Conservation (phyloP, 306 rosid species). For the Morella rubra region DNA sequence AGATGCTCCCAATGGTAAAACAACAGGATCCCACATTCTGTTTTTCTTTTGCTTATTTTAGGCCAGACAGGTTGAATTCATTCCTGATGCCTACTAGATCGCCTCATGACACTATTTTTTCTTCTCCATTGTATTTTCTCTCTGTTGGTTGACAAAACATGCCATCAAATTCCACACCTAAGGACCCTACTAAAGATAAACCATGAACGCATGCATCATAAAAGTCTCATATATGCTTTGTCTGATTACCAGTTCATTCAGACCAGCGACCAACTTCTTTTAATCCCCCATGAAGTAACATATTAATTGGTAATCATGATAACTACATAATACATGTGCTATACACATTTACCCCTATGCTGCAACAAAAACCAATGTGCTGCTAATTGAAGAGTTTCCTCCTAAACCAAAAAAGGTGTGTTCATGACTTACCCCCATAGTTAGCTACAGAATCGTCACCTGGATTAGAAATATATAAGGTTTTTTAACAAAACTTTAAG, state of each 20-base stretch:
- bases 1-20: background rate
- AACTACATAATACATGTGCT: background rate
- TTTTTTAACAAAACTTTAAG: background rate
- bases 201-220: background rate
- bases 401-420: background rate
- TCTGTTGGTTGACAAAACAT: background rate
- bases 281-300: background rate
- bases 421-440: background rate
- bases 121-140: background rate
- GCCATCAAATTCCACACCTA: no score
- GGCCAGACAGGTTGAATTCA: background rate
- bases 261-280: background rate
- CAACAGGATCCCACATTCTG: background rate
- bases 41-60: background rate
- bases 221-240: background rate
- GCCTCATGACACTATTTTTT: background rate
- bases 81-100: background rate
- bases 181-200: background rate
- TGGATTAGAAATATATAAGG: background rate
- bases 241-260: background rate
- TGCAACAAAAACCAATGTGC: background rate
- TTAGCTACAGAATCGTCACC: background rate
- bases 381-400: background rate
- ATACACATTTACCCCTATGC: background rate
- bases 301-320: background rate